Conservation (phyloP, 306 rosid genomes). For the Vigna trinervia region DNA sequence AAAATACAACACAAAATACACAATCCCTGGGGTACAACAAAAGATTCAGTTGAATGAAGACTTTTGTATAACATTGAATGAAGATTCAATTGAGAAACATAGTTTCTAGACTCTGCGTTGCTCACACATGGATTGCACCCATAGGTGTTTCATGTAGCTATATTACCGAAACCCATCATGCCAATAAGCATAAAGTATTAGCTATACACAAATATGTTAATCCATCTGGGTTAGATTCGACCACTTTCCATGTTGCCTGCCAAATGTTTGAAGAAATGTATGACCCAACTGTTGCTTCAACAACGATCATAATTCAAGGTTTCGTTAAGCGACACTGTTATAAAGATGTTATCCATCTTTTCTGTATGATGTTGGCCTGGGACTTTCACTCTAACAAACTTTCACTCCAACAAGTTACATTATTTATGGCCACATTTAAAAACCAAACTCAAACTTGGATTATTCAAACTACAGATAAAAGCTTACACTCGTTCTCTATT, state of each 20-base stretch:
- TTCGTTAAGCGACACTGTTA: slow-evolving; percentile 56
- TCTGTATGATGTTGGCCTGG: slow-evolving; percentile 66
- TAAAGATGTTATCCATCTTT: slow-evolving; percentile 62
- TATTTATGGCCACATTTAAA: background rate
- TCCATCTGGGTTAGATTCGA: background rate
- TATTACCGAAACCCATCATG: slow-evolving; percentile 46
- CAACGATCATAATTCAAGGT: slow-evolving; percentile 55
- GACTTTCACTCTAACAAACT: slow-evolving; percentile 19
- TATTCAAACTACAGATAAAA: too few species aligned
- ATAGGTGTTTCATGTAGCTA: slow-evolving; percentile 41
- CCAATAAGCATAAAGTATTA: slow-evolving; percentile 28
- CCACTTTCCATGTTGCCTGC: slow-evolving; percentile 53
- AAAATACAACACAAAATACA: background rate
- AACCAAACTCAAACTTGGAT: background rate
- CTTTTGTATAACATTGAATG: background rate
- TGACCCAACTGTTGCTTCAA: slow-evolving; percentile 60
- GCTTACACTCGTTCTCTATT: too few species aligned
- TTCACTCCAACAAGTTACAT: background rate
- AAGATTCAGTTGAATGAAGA: slow-evolving; percentile 48
- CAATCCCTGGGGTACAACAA: background rate
- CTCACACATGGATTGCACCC: slow-evolving; percentile 50
- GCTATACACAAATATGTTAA: slow-evolving; percentile 9
- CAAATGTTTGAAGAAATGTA: slow-evolving; percentile 70
- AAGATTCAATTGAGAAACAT: too few species aligned
- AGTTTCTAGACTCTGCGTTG: background rate